Base-by-base conservation (phyloP, 2,329 filamentous ascomycete species). In the Diaporthe ilicicola region DNA sequence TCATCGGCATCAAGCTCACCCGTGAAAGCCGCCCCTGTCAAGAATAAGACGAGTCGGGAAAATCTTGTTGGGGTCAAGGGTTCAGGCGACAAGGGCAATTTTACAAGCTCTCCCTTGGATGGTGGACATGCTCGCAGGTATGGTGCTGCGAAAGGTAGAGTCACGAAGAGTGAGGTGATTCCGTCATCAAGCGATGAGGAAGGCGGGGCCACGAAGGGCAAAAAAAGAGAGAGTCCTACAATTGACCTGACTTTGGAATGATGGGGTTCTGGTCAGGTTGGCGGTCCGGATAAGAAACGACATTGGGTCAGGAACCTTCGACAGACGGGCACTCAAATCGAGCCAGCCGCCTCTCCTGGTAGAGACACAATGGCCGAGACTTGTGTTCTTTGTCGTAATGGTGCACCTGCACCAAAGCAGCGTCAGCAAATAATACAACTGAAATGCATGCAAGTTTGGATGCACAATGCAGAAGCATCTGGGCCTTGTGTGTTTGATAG, bases 191-290 rank as follows among this genome's bases (percentile, higher is more conserved):
- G 42, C 19, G 34, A 66, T 15, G 61, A 61, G 37, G 51, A 39
- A 10, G 37, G 32, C 32, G 44, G 54, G 13, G 51, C 17, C 4
- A 54, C 48, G 27, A 15, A n/a, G 17, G 48, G 3, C 39, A 48
- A 27, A 15, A 55, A 51, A 34, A 64, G 39, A 9, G 2, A 51
- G 13, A 46, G 50, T 29, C 64, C 42, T 17, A 56, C 55, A n/a
- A 72, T 70, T n/a, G 64, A 68, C 24, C 67, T 70, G 62, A 72
- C 68, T 27, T 22, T 27, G n/a, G 70, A 72, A 24, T 34, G 15
- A 39, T 22, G 6, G 22, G 9, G 32, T 46, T 3, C 34, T 7
- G 19, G n/a, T 27, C n/a, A 39, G 37, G 22, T 13, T 17, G 34
- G 53, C 34, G 19, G 19, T 19, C 9, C n/a, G 29, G 12, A n/a